Conservation (phyloP, 164 flowering plant genomes). For the Tetracentron sinense region DNA sequence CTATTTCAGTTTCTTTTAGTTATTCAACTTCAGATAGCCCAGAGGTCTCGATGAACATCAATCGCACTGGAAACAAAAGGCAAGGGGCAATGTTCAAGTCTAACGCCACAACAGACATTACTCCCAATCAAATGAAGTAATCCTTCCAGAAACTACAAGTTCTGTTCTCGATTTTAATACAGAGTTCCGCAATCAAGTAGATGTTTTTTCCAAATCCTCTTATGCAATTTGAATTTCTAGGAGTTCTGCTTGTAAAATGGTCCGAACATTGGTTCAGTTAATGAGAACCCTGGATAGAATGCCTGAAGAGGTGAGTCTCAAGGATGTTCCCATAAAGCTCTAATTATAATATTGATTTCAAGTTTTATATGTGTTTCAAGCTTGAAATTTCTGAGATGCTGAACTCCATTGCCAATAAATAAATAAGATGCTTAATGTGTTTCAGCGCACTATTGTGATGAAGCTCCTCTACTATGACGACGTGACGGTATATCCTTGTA, state of each 20-base stretch:
- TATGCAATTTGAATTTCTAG: constrained; percentile 28
- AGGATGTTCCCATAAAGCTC: background rate
- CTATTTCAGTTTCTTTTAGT: constrained; percentile 81
- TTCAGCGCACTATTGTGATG: constrained; percentile 94
- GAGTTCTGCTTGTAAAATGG: constrained; percentile 98
- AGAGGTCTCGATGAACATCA: constrained; percentile 82
- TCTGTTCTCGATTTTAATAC: background rate
- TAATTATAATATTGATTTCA: no score
- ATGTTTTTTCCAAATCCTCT: background rate
- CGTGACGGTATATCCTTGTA: constrained; percentile 61
- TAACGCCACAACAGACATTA: constrained; percentile 54
- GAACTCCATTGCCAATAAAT: background rate
- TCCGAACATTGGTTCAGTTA: constrained; percentile 82
- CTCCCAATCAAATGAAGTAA: constrained; percentile 89
- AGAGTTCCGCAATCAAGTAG: background rate
- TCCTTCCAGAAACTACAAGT: background rate
- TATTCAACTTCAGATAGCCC: constrained; percentile 63
- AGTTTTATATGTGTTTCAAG: background rate
- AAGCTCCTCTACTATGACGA: constrained; percentile 83
- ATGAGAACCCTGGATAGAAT: constrained; percentile 93
- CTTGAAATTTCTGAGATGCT: background rate
- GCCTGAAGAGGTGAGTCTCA: constrained; percentile 75
- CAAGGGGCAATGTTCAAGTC: constrained; percentile 74
- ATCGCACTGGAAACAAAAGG: constrained; percentile 70
- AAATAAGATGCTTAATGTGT: constrained; percentile 11